Conservation (phyloP, 345 rosid species). For the Raphanus sativus region DNA sequence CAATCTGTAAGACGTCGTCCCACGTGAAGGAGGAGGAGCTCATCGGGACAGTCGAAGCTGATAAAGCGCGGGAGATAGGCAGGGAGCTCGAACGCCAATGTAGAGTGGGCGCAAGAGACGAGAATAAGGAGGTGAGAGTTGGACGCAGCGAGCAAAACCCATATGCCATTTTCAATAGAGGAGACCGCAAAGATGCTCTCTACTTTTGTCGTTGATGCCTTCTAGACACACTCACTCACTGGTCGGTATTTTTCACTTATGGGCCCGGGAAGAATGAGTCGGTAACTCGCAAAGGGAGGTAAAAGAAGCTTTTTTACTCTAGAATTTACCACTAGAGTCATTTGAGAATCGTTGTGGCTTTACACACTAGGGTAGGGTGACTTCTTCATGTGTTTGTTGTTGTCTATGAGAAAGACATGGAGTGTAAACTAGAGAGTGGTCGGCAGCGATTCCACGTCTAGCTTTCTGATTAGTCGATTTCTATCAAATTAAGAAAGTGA, state of each 20-base stretch:
- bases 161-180: constrained; percentile 26
- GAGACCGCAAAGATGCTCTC: neutral
- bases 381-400: neutral
- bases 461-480: neutral
- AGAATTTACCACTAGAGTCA: too few species aligned
- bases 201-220: neutral
- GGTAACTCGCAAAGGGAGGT: neutral
- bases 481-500: neutral
- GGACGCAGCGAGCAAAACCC: constrained; percentile 12
- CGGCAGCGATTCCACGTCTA: neutral
- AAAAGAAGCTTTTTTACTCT: too few species aligned
- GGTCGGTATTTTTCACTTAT: neutral
- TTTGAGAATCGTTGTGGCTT: too few species aligned
- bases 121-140: constrained; percentile 9
- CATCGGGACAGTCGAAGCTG: constrained; percentile 26
- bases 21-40: constrained; percentile 54
- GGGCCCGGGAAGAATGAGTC: neutral
- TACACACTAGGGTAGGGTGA: neutral
- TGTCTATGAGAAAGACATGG: neutral
- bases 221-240: neutral
- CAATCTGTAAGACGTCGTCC: constrained; percentile 59
- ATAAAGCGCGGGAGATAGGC: constrained; percentile 28
- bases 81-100: constrained; percentile 14
- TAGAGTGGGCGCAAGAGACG: constrained; percentile 13
- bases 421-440: neutral